Conservation (phyloP, 352 stramenopile species). For the Globisporangium yorkense region DNA sequence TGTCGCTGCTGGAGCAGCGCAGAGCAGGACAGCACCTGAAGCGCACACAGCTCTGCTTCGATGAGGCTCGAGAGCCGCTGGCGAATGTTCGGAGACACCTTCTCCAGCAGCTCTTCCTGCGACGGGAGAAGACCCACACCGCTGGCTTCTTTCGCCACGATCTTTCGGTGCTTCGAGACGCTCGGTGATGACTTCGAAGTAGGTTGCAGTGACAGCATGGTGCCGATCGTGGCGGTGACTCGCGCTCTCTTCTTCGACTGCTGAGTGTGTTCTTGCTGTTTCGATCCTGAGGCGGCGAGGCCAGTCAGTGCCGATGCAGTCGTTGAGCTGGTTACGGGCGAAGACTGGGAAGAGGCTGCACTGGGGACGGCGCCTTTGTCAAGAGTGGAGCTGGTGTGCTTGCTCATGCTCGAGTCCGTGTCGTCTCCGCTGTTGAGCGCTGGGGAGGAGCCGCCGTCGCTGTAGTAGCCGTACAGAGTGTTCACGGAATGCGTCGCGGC, state of each 20-base stretch:
- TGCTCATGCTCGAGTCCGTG: constrained; percentile 18
- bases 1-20: constrained; percentile 52
- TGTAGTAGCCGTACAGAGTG: constrained; percentile 43
- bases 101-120: constrained; percentile 72
- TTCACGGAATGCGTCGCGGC: constrained; percentile 10
- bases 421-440: constrained; percentile 53
- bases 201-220: neutral
- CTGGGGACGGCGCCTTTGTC: neutral
- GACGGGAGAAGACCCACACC: constrained; percentile 39
- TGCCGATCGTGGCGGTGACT: neutral
- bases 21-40: constrained; percentile 79
- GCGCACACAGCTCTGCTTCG: constrained; percentile 69
- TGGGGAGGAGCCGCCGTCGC: constrained; percentile 52
- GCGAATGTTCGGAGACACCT: constrained; percentile 62
- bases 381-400: neutral
- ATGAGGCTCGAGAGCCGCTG: constrained; percentile 67
- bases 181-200: neutral
- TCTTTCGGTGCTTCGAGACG: constrained; percentile 6
- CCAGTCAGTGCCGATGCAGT: neutral
- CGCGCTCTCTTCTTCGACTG: constrained; percentile 31
- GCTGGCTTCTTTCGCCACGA: constrained; percentile 12
- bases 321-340: neutral
- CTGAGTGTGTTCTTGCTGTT: neutral
- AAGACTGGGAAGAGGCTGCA: neutral
- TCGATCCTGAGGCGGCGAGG: neutral